Evolutionary conservation across 345 rosid species (phyloP).

Genomic region (Eucalyptus viminalis): DNA sequence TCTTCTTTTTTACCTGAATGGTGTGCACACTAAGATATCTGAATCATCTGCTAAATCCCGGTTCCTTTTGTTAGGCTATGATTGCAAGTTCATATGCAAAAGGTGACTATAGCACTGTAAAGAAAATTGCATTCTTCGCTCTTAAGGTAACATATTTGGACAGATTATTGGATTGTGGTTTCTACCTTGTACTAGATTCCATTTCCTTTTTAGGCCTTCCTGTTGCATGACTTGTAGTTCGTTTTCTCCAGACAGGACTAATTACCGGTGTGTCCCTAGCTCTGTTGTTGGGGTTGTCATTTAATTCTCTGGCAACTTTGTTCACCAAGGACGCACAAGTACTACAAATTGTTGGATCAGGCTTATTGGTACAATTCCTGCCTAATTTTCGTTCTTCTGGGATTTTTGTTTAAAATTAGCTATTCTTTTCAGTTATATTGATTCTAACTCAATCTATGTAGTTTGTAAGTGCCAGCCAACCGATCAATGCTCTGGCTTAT

Average conservation of each 20-base stretch:
- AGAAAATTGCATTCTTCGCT: constrained; percentile 16
- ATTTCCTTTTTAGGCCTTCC: not conserved
- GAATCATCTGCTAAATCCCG: not conserved
- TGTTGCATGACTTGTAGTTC: not conserved
- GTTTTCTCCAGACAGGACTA: constrained; percentile 18
- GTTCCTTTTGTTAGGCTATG: constrained; percentile 10
- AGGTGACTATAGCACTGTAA: constrained; percentile 16
- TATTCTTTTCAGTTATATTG: not conserved
- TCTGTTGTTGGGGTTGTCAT: constrained; percentile 14
- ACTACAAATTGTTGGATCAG: constrained; percentile 11
- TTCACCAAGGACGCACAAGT: constrained; percentile 26
- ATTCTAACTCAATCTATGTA: not conserved
- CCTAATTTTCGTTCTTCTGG: not conserved
- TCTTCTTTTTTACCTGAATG: not conserved
- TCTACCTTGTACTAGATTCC: not conserved
- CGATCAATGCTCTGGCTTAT: constrained; percentile 27
- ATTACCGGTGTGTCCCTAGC: constrained; percentile 26
- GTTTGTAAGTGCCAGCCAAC: constrained; percentile 28
- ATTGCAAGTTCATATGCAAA: constrained; percentile 30
- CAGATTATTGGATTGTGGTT: not conserved
- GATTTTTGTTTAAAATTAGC: not conserved
- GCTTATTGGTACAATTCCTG: constrained; percentile 7
- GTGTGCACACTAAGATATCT: not conserved
- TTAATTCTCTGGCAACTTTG: constrained; percentile 14
- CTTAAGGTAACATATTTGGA: constrained; percentile 10